phyloP scores from a whole-genome alignment of 495 filamentous ascomycete genomes.

The Annulohypoxylon nitens region DNA sequence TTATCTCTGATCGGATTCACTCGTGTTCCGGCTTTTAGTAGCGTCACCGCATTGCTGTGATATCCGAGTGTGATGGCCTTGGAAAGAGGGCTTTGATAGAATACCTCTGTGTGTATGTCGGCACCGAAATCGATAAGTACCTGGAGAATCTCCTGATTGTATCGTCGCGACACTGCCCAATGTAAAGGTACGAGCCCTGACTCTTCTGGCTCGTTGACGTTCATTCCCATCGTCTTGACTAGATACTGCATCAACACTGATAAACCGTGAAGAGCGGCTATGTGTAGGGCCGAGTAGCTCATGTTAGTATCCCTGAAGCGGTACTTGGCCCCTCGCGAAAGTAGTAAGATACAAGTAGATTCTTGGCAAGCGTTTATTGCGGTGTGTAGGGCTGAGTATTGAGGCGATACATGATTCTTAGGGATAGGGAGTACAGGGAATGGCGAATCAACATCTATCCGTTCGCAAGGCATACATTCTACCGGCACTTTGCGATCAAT shows the following conservation, averaged over 20 bases:
- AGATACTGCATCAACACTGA: slow-evolving; percentile 10
- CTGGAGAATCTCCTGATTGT: slow-evolving; percentile 8
- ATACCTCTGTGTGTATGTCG: not conserved
- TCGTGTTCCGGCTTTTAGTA: slow-evolving; percentile 22
- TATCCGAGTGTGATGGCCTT: not conserved
- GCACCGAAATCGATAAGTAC: slow-evolving; percentile 27
- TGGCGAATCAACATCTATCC: not conserved
- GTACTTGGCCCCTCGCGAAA: slow-evolving; percentile 25
- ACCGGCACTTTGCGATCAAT: slow-evolving; percentile 30
- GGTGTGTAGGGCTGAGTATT: slow-evolving; percentile 12
- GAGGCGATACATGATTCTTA: not conserved
- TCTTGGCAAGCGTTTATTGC: not conserved
- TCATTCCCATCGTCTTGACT: slow-evolving; percentile 19
- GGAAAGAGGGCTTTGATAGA: not conserved
- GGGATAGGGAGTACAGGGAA: not conserved
- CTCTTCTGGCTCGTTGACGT: slow-evolving; percentile 8
- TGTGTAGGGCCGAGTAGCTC: slow-evolving; percentile 12
- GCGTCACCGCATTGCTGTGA: slow-evolving; percentile 2
- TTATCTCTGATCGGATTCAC: slow-evolving; percentile 2
- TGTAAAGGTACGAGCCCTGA: slow-evolving; percentile 3
- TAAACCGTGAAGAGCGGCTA: slow-evolving; percentile 5
- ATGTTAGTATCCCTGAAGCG: not conserved
- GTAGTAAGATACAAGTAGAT: slow-evolving; percentile 15
- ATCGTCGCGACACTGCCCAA: not conserved
- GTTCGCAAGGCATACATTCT: not conserved